A percentile compares a stretch with the other conserved stretches of the same genome.
These are phyloP conservation scores for Raddia distichophylla DNA, from an alignment of 176 grass and related monocot species.

Conservation along the genomic window DNA sequence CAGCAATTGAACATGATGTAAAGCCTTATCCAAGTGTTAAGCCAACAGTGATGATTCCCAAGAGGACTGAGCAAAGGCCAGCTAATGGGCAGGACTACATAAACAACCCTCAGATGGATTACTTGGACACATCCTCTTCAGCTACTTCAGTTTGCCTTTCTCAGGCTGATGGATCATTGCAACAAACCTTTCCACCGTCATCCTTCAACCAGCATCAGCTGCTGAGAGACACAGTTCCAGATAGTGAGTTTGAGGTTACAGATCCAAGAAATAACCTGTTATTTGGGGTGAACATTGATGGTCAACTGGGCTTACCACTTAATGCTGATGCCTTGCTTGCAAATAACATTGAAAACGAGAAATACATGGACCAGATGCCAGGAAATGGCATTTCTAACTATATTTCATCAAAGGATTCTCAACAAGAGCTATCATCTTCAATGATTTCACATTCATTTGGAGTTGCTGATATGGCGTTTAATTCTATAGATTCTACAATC, in stretches of 20 bases:
- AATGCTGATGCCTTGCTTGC: constrained; percentile 54
- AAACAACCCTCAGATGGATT: constrained; percentile 57
- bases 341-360: constrained; percentile 54
- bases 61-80: constrained; percentile 53
- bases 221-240: constrained; percentile 54
- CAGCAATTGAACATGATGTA: constrained; percentile 38
- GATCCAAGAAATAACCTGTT: constrained; percentile 76
- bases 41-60: constrained; percentile 47
- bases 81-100: constrained; percentile 52
- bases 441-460: constrained; percentile 79
- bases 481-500: constrained; percentile 78
- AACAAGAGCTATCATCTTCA: constrained; percentile 82
- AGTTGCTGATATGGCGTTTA: constrained; percentile 72
- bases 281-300: constrained; percentile 74
- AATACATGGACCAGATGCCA: constrained; percentile 62
- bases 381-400: constrained; percentile 62
- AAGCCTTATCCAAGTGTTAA: constrained; percentile 48
- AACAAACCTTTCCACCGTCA: constrained; percentile 61
- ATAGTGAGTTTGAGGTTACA: constrained; percentile 56
- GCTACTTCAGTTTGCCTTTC: constrained; percentile 80
- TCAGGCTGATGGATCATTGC: constrained; percentile 68
- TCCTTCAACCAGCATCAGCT: constrained; percentile 64
- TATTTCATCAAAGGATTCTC: constrained; percentile 66
- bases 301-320: constrained; percentile 59
- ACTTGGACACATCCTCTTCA: constrained; percentile 77